Conservation (phyloP, 495 filamentous ascomycete species). For the Penicillium atrosanguineum region DNA sequence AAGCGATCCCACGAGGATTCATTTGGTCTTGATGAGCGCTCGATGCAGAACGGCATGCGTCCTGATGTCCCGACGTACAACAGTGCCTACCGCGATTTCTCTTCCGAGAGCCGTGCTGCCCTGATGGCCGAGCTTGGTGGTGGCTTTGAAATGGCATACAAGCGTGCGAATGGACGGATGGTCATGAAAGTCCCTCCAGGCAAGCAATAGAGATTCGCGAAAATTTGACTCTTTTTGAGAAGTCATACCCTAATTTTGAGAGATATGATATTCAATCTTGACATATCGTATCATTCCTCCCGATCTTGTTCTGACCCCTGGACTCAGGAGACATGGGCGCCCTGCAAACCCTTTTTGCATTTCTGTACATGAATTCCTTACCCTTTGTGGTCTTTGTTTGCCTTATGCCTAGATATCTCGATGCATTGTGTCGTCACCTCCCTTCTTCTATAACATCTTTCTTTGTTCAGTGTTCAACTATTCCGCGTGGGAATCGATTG, state of each 20-base stretch:
- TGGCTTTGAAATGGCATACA: conserved; percentile 44
- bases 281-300: not conserved
- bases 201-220: not conserved
- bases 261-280: not conserved
- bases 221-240: not conserved
- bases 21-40: conserved; percentile 40
- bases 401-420: conserved; percentile 14
- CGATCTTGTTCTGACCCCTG: not conserved
- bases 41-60: conserved; percentile 53
- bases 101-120: conserved; percentile 28
- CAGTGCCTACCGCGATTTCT: conserved; percentile 24
- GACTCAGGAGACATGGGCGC: not conserved
- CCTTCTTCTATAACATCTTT: conserved; percentile 1
- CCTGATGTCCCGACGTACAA: conserved; percentile 38
- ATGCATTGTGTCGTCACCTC: conserved; percentile 8
- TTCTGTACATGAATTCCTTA: conserved; percentile 24
- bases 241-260: not conserved
- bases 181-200: conserved; percentile 32
- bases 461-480: conserved; percentile 9
- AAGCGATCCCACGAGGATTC: conserved; percentile 45
- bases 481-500: conserved; percentile 3
- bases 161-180: conserved; percentile 46
- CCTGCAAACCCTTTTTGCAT: conserved; percentile 3
- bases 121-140: conserved; percentile 34
- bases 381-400: conserved; percentile 6